Base-by-base conservation (phyloP, 306 rosid species). In the Corylus heterophylla region DNA sequence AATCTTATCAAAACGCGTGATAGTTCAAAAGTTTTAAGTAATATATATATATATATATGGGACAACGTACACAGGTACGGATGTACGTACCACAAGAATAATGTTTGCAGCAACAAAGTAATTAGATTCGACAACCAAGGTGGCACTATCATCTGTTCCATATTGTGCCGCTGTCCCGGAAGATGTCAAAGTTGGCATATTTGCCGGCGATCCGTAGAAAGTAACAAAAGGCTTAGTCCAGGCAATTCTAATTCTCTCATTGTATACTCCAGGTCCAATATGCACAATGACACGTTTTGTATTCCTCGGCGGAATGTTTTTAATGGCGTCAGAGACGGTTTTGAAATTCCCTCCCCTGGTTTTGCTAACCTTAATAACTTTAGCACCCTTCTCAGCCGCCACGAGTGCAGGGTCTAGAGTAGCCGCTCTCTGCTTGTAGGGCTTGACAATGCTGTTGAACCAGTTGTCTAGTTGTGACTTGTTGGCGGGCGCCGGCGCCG, bases 81-180 rank as follows among this genome's bases (percentile, higher is more conserved):
- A 29, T 0, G 42, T 3, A 37, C 42, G 45, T 48, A 84, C 94
- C 84, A 59, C 69, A 29, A 88, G 42, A 35, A 82, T 54, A 3
- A 90, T 45, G 77, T 90, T 90, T 13, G 79, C 80, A 0, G 86
- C 91, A 0, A 56, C 29, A 6, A 89, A 90, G 45, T 92, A 88
- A 12, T 74, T 61, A 12, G 90, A 73, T 54, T 75, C 29, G 0
- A 67, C 89, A 7, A 78, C 74, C 51, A 90, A 48, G 2, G 90
- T 81, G 0, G 90, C 98, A 71, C 98, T 89, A 0, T 91, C 83
- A 7, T 89, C 83, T 0, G 93, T 93, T 47, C 98, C 98, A 45
- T 74, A 88, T 54, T 74, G 5, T 0, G 2, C 12, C 0, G 93
- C 86, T 0, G 87, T 86, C 2, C 93, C 97, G 0, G 9, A 70